Evolutionary conservation across 345 rosid species (phyloP).

Genomic region (Aquilaria yunnanensis): DNA sequence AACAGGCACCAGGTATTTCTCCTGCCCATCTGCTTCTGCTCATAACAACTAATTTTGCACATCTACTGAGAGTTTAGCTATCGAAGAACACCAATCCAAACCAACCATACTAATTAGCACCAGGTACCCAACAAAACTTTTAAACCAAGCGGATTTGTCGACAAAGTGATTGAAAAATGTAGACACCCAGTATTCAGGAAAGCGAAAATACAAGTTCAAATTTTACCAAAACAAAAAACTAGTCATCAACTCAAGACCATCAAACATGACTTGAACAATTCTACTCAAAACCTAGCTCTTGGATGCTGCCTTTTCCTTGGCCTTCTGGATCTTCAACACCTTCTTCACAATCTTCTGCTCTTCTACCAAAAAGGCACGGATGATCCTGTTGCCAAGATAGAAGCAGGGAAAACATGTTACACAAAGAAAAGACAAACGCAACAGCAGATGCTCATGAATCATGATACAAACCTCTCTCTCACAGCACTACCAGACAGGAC

Average conservation of each 20-base stretch:
- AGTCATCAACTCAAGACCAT: not conserved
- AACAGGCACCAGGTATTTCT: too few relatives aligned
- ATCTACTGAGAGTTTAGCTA: too few relatives aligned
- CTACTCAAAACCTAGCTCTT: slow-evolving; percentile 10
- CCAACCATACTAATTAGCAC: too few relatives aligned
- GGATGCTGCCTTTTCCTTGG: slow-evolving; percentile 14
- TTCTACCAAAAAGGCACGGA: slow-evolving; percentile 53
- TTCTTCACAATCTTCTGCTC: slow-evolving; percentile 80
- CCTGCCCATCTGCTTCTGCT: too few relatives aligned
- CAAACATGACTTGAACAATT: not conserved
- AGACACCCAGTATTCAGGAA: not conserved
- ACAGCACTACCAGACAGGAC: slow-evolving; percentile 81
- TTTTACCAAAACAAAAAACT: not conserved
- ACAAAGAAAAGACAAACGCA: not conserved
- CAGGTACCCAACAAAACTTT: not conserved
- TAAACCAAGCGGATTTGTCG: slow-evolving; percentile 5
- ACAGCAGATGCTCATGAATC: not conserved
- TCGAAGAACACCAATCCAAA: too few relatives aligned
- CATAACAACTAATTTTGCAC: too few relatives aligned
- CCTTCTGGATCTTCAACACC: slow-evolving; percentile 15
- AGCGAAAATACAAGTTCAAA: not conserved
- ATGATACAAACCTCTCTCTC: slow-evolving; percentile 58
- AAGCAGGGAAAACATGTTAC: not conserved
- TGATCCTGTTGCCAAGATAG: slow-evolving; percentile 30
- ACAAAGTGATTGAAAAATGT: slow-evolving; percentile 1